These are phyloP conservation scores for Hydnomerulius pinastri DNA, from an alignment of 768 basidiomycete genomes.

Conservation along the genomic window DNA sequence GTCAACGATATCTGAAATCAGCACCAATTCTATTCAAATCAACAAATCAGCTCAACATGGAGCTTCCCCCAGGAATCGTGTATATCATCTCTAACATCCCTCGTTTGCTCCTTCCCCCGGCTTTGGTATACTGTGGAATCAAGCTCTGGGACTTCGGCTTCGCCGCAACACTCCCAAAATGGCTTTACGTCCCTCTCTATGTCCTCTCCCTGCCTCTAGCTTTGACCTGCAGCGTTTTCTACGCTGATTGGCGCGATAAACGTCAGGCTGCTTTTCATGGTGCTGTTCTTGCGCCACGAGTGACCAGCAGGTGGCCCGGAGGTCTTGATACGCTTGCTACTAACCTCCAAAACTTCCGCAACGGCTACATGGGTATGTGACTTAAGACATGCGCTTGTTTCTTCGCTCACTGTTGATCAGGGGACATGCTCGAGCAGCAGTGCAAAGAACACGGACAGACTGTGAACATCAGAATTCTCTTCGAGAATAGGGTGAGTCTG, in stretches of 20 bases:
- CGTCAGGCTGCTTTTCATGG: slow-evolving; percentile 20
- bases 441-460: slow-evolving; percentile 32
- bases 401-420: slow-evolving; percentile 17
- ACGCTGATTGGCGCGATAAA: slow-evolving; percentile 12
- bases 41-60: slow-evolving; percentile 16
- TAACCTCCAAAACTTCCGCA: slow-evolving; percentile 22
- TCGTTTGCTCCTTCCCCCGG: slow-evolving; percentile 19
- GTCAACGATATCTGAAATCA: slow-evolving; percentile 5
- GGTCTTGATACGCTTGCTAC: slow-evolving; percentile 35
- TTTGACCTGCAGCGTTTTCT: slow-evolving; percentile 15
- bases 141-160: slow-evolving; percentile 11
- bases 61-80: slow-evolving; percentile 36
- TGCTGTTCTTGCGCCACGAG: slow-evolving; percentile 35
- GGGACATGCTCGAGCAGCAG: slow-evolving; percentile 26
- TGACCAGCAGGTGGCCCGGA: slow-evolving; percentile 37
- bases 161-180: slow-evolving; percentile 10
- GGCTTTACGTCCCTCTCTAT: slow-evolving; percentile 17
- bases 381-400: background rate
- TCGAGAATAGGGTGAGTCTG: slow-evolving; percentile 37
- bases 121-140: slow-evolving; percentile 15
- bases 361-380: slow-evolving; percentile 31
- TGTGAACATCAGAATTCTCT: slow-evolving; percentile 36
- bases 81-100: slow-evolving; percentile 29
- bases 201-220: slow-evolving; percentile 26
- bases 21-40: background rate